Evolutionary conservation across 345 rosid genomes (phyloP), one percentile per base, ranked within the genome.

Genomic region (Populus alba): DNA sequence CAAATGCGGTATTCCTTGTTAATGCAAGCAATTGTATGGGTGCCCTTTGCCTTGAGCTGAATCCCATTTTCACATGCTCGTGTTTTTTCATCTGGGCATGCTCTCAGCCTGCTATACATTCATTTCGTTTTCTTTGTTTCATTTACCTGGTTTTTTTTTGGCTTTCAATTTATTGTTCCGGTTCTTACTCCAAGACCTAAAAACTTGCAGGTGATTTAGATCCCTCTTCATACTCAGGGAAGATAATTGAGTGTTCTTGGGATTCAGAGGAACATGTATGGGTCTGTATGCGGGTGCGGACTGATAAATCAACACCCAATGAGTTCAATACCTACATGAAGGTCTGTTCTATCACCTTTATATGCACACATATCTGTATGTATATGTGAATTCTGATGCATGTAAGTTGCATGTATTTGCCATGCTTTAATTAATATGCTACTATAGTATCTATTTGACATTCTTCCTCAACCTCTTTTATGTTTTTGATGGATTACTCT

Each of bases 221-320:
- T 81, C 91, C 92, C 4, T 84, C 92, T 27, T 84, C 90, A 17
- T 90, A 85, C 68, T 88, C 92, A 4, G 98, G 97, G 77, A 97
- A 91, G 86, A 97, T 97, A 78, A 86, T 97, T 0, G 99, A 97
- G 85, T 97, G 99, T 80, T 81, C 92, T 68, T 94, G 94, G 95
- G 89, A 87, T 83, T 74, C 85, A 59, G 97, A 92, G 47, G 81
- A 85, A 72, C 80, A 79, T 25, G 88, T 82, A 25, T 97, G 99
- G 99, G 82, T 85, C 17, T 89, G 87, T 80, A 92, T 94, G 99
- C 91, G 99, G 69, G 78, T 82, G 78, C 88, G 99, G 81, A 82
- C 86, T 4, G 99, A 97, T 87, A 97, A 94, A 83, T 68, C 87
- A 45, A 89, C 91, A 33, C 97, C 98, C 29, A 97, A 97, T 63